These are phyloP conservation scores for Conticribra weissflogii DNA, from an alignment of 108 stramenopile species.

Conservation along the genomic window DNA sequence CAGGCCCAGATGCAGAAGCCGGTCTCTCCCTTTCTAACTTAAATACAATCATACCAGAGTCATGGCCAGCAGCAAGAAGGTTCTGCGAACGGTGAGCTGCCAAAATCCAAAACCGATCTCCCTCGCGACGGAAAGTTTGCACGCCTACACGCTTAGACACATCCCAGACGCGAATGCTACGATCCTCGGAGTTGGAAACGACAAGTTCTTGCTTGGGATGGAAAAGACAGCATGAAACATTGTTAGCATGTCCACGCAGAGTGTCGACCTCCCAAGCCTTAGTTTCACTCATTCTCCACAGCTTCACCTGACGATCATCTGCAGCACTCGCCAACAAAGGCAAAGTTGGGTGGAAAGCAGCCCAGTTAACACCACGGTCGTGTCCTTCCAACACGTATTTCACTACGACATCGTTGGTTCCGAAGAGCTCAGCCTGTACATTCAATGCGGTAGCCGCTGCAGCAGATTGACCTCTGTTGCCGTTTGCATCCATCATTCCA, in stretches of 20 bases:
- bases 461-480: constrained; percentile 26
- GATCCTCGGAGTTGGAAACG: constrained; percentile 97
- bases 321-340: constrained; percentile 97
- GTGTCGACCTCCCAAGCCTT: constrained; percentile 99
- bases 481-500: constrained; percentile 45
- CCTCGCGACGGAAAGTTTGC: constrained; percentile 98
- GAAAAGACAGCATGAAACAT: constrained; percentile 97
- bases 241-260: constrained; percentile 99
- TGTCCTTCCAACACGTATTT: constrained; percentile 99
- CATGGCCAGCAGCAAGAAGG: constrained; percentile 98
- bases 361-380: constrained; percentile 99
- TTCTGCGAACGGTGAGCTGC: constrained; percentile 94
- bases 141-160: constrained; percentile 96
- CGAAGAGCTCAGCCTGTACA: constrained; percentile 97
- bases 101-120: constrained; percentile 98
- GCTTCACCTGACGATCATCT: constrained; percentile 99
- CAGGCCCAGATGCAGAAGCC: constrained; percentile 78
- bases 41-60: constrained; percentile 99
- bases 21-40: constrained; percentile 98
- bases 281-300: constrained; percentile 99
- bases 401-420: constrained; percentile 98
- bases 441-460: constrained; percentile 80
- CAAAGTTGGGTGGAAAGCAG: constrained; percentile 97
- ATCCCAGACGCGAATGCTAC: constrained; percentile 99
- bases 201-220: constrained; percentile 99